Percentiles rank a stretch among this genome's conserved stretches.
phyloP scores from a whole-genome alignment of 345 rosid species.

The Hevea brasiliensis region DNA sequence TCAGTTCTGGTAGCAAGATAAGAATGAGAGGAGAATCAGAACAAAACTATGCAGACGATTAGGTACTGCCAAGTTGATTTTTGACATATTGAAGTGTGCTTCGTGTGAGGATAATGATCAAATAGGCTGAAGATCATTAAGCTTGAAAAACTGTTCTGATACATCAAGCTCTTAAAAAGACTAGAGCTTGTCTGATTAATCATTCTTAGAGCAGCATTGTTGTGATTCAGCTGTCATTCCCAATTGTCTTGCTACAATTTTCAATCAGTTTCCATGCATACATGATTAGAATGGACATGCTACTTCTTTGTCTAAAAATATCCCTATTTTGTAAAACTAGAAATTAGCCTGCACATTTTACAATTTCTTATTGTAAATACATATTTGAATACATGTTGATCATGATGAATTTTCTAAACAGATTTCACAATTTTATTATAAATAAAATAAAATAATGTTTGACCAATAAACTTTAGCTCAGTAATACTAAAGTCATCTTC shows the following conservation, averaged over 20 bases:
- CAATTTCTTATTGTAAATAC: too few species aligned
- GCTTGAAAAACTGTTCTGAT: too few species aligned
- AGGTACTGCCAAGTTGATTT: not conserved
- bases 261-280: not conserved
- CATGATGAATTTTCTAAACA: too few species aligned
- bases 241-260: constrained; percentile 9
- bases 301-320: not conserved
- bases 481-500: too few species aligned
- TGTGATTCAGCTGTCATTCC: constrained; percentile 45
- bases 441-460: too few species aligned
- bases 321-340: not conserved
- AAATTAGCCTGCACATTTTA: too few species aligned
- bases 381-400: too few species aligned
- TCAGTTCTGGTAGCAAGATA: constrained; percentile 4
- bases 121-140: constrained; percentile 7
- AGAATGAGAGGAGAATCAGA: constrained; percentile 43
- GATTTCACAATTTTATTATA: too few species aligned
- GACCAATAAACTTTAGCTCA: too few species aligned
- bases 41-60: not conserved
- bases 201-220: not conserved
- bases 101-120: constrained; percentile 15
- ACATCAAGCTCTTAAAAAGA: not conserved
- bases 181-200: constrained; percentile 14
- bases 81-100: not conserved
- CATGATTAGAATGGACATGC: not conserved